These are phyloP conservation scores for Babesia caballi DNA, from an alignment of 169 alveolate species.

Conservation along the genomic window DNA sequence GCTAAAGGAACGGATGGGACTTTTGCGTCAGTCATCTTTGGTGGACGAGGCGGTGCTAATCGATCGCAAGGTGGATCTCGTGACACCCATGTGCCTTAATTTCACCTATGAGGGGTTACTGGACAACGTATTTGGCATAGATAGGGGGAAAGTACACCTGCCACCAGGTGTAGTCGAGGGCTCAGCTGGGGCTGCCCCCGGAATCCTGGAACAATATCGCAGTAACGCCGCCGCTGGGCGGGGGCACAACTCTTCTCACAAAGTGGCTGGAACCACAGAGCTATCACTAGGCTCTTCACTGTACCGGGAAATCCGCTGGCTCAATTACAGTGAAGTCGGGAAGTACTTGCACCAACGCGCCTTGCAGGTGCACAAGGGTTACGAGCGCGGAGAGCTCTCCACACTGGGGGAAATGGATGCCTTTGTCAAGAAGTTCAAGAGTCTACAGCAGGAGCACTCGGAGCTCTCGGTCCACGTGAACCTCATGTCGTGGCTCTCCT, in stretches of 20 bases:
- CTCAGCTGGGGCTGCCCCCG: not conserved
- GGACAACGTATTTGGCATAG: constrained; percentile 47
- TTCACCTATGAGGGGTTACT: constrained; percentile 61
- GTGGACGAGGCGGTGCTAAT: constrained; percentile 36
- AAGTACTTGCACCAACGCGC: constrained; percentile 82
- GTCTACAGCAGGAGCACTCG: constrained; percentile 83
- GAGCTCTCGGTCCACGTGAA: constrained; percentile 85
- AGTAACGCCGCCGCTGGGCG: not conserved
- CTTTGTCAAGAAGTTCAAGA: constrained; percentile 81
- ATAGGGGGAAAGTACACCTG: not conserved
- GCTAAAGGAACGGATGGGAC: not conserved
- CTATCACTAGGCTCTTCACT: constrained; percentile 59
- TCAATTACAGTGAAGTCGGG: constrained; percentile 80
- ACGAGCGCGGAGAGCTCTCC: constrained; percentile 80
- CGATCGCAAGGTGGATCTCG: constrained; percentile 54
- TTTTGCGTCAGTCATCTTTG: not conserved
- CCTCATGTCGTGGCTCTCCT: constrained; percentile 79
- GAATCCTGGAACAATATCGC: constrained; percentile 24
- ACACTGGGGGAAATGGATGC: constrained; percentile 82
- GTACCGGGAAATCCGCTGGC: constrained; percentile 74
- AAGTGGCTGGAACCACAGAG: not conserved
- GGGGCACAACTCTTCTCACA: not conserved
- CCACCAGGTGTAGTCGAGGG: constrained; percentile 54
- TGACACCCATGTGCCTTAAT: constrained; percentile 62
- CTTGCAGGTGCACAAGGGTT: constrained; percentile 80